Percentiles rank a stretch among this genome's conserved stretches.
Conservation (phyloP, 305 asterid species). For the Fraxinus dipetala region DNA sequence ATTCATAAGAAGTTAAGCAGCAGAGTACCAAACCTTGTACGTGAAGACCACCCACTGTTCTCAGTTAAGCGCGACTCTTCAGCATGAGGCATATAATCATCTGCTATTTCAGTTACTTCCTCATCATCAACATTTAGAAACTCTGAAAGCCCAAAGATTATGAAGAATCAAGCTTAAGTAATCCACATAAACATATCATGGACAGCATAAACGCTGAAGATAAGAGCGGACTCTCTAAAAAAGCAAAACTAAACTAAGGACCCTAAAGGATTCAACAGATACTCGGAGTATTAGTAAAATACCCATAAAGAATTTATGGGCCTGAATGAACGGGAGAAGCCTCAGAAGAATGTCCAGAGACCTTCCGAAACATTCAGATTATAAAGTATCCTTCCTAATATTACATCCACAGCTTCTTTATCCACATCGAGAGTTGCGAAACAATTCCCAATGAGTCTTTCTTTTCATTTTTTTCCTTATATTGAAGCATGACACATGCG, state of each 20-base stretch:
- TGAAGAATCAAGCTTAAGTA: conserved; percentile 1
- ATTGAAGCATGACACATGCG: not conserved
- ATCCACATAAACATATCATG: not conserved
- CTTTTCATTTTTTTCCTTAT: not conserved
- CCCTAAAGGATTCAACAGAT: not conserved
- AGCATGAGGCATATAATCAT: conserved; percentile 54
- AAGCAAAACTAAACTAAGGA: not conserved
- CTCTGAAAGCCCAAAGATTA: conserved; percentile 48
- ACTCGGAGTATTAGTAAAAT: not conserved
- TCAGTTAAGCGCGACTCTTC: conserved; percentile 59
- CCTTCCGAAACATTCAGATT: not conserved
- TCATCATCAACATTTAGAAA: conserved; percentile 87
- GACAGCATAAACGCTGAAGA: not conserved
- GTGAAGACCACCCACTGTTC: conserved; percentile 98
- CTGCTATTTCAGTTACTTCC: conserved; percentile 64
- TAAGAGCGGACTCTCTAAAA: not conserved
- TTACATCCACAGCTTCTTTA: not conserved
- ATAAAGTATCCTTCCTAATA: not conserved
- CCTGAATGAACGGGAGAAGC: not conserved
- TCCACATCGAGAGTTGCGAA: not conserved
- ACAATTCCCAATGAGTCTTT: not conserved
- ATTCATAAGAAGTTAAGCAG: not conserved
- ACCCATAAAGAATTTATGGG: not conserved
- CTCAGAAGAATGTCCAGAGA: not conserved
- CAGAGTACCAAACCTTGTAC: conserved; percentile 62